Evolutionary conservation across 192 early-diverging fungal genomes (phyloP).

Genomic region (Umbelopsis vinacea): DNA sequence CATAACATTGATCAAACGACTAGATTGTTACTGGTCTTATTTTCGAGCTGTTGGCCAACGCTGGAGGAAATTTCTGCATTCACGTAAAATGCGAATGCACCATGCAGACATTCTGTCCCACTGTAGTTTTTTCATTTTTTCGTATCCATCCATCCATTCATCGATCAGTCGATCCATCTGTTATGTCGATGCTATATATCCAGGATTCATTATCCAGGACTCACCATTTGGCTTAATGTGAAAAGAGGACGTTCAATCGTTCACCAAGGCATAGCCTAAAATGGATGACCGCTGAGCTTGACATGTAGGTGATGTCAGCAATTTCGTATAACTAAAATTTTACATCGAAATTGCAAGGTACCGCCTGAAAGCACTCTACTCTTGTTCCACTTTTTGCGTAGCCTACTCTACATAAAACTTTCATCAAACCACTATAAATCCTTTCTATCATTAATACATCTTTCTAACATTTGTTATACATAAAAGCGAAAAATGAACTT

Average conservation of each 20-base stretch:
- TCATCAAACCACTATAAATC: no score
- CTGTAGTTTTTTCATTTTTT: neutral
- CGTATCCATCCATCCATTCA: slow-evolving; percentile 14
- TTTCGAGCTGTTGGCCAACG: no score
- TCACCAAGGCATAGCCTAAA: neutral
- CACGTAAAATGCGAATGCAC: neutral
- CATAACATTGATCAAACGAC: neutral
- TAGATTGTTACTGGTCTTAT: no score
- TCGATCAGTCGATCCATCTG: neutral
- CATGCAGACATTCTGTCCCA: neutral
- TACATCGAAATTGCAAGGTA: no score
- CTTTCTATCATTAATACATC: no score
- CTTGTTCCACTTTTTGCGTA: no score
- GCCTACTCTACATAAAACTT: no score
- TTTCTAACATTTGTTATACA: no score
- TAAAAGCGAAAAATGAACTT: no score
- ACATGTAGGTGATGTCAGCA: no score
- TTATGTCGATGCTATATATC: neutral
- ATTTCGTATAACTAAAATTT: no score
- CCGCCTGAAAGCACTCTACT: no score
- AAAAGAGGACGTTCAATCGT: neutral
- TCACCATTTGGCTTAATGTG: slow-evolving; percentile 6
- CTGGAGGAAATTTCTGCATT: neutral
- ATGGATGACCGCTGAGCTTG: neutral
- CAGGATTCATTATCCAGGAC: neutral